phyloP scores from a whole-genome alignment of 257 asterid species.

The Apocynum venetum region DNA sequence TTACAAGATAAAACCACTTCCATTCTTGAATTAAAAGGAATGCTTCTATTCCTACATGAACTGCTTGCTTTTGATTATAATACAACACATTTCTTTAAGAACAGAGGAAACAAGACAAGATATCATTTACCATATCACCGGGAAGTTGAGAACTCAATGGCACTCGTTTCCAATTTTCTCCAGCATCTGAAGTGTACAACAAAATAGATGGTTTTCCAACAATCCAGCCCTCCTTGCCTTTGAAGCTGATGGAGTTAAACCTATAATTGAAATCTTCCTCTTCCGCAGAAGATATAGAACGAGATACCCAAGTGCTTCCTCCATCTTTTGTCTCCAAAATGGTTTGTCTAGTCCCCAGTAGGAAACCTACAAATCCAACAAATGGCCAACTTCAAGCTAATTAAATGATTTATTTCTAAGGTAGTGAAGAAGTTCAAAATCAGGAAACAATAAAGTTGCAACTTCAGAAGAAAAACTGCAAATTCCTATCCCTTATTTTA shows the following conservation, averaged over 20 bases:
- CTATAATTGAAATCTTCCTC: conserved; percentile 95
- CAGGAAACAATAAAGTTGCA: background rate
- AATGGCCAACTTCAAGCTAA: background rate
- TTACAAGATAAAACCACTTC: background rate
- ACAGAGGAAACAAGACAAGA: background rate
- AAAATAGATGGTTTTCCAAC: conserved; percentile 89
- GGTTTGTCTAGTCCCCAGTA: conserved; percentile 88
- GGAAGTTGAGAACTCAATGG: conserved; percentile 94
- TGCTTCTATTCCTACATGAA: background rate
- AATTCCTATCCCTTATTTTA: background rate
- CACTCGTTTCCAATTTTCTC: conserved; percentile 76
- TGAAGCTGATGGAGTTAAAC: conserved; percentile 87
- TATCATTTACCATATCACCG: conserved; percentile 71
- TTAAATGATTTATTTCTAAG: background rate
- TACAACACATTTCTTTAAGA: background rate
- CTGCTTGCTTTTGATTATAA: background rate
- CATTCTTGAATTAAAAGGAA: background rate
- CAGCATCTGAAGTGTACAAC: conserved; percentile 82
- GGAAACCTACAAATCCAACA: conserved; percentile 54
- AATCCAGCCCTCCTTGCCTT: conserved; percentile 97
- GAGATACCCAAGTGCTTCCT: conserved; percentile 79
- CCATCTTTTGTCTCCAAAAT: conserved; percentile 92
- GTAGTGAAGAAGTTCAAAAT: background rate
- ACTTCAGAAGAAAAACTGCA: background rate
- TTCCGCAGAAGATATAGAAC: conserved; percentile 87